These are phyloP conservation scores for Pseudocercospora cruenta DNA, from an alignment of 2,329 filamentous ascomycete species.

Conservation along the genomic window DNA sequence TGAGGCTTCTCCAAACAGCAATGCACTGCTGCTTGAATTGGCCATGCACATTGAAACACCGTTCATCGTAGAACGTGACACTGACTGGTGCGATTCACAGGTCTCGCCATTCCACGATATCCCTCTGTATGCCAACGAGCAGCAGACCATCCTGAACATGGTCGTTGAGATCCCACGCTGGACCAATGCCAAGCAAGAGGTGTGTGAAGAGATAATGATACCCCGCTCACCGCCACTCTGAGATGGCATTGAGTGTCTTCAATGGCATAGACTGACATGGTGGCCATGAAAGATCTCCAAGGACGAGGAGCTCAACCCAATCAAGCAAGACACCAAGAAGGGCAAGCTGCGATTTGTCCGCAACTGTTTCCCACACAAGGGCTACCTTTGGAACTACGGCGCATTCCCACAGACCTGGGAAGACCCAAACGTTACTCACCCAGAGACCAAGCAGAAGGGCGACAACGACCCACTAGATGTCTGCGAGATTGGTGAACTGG, in stretches of 20 bases:
- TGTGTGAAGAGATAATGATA: slow-evolving; percentile 51
- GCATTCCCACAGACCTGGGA: slow-evolving; percentile 99
- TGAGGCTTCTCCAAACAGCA: background rate
- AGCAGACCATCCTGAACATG: slow-evolving; percentile 98
- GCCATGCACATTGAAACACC: background rate
- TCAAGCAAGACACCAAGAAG: slow-evolving; percentile 99
- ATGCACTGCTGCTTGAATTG: background rate
- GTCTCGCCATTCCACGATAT: slow-evolving; percentile 98
- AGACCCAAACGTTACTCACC: slow-evolving; percentile 93
- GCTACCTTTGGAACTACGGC: slow-evolving; percentile 99
- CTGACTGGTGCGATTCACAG: background rate
- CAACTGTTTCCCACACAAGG: slow-evolving; percentile 99
- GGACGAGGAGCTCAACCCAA: slow-evolving; percentile 96
- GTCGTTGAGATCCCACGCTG: slow-evolving; percentile 98
- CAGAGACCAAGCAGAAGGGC: slow-evolving; percentile 99
- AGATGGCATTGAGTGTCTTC: slow-evolving; percentile 15
- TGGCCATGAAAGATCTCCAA: slow-evolving; percentile 80
- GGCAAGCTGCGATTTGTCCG: slow-evolving; percentile 98
- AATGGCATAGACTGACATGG: slow-evolving; percentile 23
- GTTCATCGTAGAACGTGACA: background rate
- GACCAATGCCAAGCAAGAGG: slow-evolving; percentile 99
- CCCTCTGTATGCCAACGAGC: slow-evolving; percentile 93
- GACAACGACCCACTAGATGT: slow-evolving; percentile 99
- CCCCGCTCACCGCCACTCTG: slow-evolving; percentile 12
- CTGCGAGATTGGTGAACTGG: slow-evolving; percentile 98